Conservation (phyloP, 106 monocot genomes). For the Dioscorea dumetorum region DNA sequence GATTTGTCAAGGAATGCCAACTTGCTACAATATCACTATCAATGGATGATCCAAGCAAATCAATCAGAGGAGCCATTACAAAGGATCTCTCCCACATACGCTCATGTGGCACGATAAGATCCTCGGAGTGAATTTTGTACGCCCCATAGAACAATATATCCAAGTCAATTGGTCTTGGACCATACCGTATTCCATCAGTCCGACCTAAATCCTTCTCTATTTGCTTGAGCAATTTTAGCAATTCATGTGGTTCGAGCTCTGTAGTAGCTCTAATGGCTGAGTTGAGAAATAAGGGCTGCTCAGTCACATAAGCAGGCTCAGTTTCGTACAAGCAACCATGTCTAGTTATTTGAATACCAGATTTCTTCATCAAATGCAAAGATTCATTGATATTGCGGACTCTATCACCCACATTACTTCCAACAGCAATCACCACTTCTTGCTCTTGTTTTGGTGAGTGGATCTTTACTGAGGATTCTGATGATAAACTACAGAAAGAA, state of each 20-base stretch:
- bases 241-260: constrained; percentile 57
- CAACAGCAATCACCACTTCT: constrained; percentile 83
- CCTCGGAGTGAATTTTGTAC: constrained; percentile 39
- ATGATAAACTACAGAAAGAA: constrained; percentile 16
- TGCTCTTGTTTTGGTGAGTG: constrained; percentile 24
- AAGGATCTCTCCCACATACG: constrained; percentile 89
- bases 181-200: constrained; percentile 76
- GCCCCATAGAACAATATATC: constrained; percentile 87
- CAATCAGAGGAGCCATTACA: constrained; percentile 84
- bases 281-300: constrained; percentile 85
- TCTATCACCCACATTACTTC: constrained; percentile 88
- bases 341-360: constrained; percentile 55
- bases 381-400: constrained; percentile 63
- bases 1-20: constrained; percentile 73
- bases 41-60: constrained; percentile 60
- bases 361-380: constrained; percentile 63
- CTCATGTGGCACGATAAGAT: constrained; percentile 70
- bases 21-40: constrained; percentile 38
- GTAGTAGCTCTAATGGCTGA: constrained; percentile 79
- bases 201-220: constrained; percentile 83
- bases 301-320: constrained; percentile 79
- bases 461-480: constrained; percentile 12
- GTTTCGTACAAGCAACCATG: constrained; percentile 78
- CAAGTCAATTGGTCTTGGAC: constrained; percentile 88
- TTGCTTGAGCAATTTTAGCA: constrained; percentile 56